Base-by-base conservation (phyloP, 306 rosid species). In the Carpinus viminea region DNA sequence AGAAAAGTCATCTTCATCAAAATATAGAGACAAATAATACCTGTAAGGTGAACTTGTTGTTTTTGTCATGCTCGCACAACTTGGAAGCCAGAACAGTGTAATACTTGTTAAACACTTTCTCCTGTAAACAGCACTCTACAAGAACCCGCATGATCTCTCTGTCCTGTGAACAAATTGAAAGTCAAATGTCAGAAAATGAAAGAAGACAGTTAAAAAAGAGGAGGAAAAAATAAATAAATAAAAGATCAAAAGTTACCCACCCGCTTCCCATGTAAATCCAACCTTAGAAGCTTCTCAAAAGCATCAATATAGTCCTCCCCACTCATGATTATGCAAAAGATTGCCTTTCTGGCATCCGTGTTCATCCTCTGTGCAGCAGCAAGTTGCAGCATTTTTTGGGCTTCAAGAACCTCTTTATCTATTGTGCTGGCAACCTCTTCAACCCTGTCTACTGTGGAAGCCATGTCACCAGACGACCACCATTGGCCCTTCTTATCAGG, bases 311-410 rank as follows among this genome's bases (percentile, higher is more conserved):
- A 92, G 76, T 95, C 98, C 81, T 95, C 97, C 36, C 97, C 97
- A 45, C 93, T 90, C 98, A 95, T 95, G 73, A 95, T 85, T 65
- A 95, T 87, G 82, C 98, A 95, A 83, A 95, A 95, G 70, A 95
- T 95, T 74, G 97, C 97, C 83, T 86, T 88, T 78, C 98, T 87
- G 36, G 89, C 83, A 81, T 95, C 98, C 51, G 98, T 95, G 82
- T 95, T 95, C 98, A 95, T 95, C 86, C 89, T 88, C 83, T 92
- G 98, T 61, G 87, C 85, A 73, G 98, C 89, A 74, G 98, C 98
- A 20, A 92, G 97, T 82, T 92, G 87, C 81, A 95, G 85, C 95
- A 95, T 87, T 79, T 86, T 84, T 68, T 91, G 96, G 43, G 98
- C 89, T 89, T 92, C 97, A 59, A 83, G 82, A 83, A 88, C 88